These are phyloP conservation scores for Schizopora paradoxa DNA, from an alignment of 1,284 basidiomycete genomes.

Conservation along the genomic window DNA sequence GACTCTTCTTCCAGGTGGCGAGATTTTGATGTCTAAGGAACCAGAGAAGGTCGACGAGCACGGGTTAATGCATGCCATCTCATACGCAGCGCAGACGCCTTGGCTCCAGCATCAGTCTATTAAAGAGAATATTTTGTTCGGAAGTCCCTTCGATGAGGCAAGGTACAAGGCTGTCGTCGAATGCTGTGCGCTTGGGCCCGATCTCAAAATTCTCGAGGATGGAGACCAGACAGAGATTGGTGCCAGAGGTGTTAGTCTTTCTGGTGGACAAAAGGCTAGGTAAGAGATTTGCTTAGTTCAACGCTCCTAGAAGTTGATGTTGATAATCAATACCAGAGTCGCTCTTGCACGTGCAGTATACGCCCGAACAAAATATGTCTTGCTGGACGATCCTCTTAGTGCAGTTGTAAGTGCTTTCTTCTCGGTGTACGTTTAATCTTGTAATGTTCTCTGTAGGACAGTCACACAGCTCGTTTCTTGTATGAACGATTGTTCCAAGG, in stretches of 20 bases:
- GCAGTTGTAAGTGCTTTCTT: constrained; percentile 47
- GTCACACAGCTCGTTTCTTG: constrained; percentile 66
- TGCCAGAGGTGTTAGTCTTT: constrained; percentile 51
- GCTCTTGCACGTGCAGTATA: constrained; percentile 69
- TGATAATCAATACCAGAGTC: constrained; percentile 36
- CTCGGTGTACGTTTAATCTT: neutral
- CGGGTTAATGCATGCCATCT: constrained; percentile 68
- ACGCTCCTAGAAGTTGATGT: neutral
- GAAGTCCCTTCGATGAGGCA: constrained; percentile 56
- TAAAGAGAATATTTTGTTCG: constrained; percentile 71
- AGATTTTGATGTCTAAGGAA: constrained; percentile 61
- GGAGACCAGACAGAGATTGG: constrained; percentile 61
- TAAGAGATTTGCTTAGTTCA: constrained; percentile 22
- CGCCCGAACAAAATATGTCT: constrained; percentile 56
- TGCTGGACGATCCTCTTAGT: constrained; percentile 69
- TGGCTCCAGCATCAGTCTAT: constrained; percentile 74
- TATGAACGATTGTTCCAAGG: constrained; percentile 61
- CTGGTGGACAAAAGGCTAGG: constrained; percentile 64
- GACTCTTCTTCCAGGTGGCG: constrained; percentile 43
- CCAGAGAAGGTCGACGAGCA: constrained; percentile 51
- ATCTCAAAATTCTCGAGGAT: constrained; percentile 70
- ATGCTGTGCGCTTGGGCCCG: constrained; percentile 67
- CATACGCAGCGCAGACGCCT: constrained; percentile 80
- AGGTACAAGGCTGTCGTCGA: constrained; percentile 63
- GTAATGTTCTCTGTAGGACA: constrained; percentile 42